These are phyloP conservation scores for Cymbopogon flexuosus DNA, from an alignment of 202 grass and related monocot genomes.

Conservation along the genomic window DNA sequence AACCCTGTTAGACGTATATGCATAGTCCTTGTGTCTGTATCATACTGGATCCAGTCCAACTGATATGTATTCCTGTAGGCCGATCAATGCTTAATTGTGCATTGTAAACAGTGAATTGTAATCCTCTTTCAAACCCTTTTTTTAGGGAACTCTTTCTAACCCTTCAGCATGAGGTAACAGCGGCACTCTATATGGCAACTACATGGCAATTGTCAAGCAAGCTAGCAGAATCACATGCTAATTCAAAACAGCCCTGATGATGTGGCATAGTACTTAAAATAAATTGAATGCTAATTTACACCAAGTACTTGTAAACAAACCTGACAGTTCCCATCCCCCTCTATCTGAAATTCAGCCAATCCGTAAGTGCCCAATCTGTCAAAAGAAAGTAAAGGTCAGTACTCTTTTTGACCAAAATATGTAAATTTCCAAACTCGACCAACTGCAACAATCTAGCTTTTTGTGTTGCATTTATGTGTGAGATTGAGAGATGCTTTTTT, in stretches of 20 bases:
- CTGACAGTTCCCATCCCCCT: slow-evolving; percentile 99
- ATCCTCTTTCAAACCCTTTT: not conserved
- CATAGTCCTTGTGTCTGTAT: not conserved
- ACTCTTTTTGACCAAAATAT: not conserved
- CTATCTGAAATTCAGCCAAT: slow-evolving; percentile 88
- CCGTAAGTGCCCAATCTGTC: slow-evolving; percentile 73
- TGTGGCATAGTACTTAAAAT: not conserved
- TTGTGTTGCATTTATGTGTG: not conserved
- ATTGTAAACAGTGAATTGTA: not conserved
- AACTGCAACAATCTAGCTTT: not conserved
- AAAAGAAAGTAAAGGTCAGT: slow-evolving; percentile 20
- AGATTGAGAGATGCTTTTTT: not conserved
- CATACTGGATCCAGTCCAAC: not conserved
- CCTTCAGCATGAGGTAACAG: not conserved
- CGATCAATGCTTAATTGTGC: not conserved
- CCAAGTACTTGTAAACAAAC: slow-evolving; percentile 31
- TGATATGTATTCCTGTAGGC: not conserved
- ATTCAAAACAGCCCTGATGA: not conserved
- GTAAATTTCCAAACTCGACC: not conserved
- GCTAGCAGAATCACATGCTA: not conserved
- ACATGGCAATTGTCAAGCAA: not conserved
- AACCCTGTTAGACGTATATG: not conserved
- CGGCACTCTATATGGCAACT: not conserved
- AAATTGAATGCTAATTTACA: not conserved
- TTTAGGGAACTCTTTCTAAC: not conserved